phyloP scores from a whole-genome alignment of 2,329 filamentous ascomycete genomes.

The Pseudogymnoascus sp. region DNA sequence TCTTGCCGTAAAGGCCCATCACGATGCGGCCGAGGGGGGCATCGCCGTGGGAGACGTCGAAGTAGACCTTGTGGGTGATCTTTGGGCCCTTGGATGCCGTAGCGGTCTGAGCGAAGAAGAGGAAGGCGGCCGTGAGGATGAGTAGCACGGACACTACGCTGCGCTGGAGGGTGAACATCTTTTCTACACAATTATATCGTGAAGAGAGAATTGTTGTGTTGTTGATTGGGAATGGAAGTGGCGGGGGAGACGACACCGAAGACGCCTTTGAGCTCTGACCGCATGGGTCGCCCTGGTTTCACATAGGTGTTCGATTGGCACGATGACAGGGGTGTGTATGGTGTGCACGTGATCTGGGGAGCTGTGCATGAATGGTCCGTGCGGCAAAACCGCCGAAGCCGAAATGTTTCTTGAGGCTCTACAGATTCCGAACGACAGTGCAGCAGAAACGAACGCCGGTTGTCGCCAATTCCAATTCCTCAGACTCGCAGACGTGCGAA shows the following conservation, averaged over 20 bases:
- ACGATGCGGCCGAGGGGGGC: constrained; percentile 66
- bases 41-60: constrained; percentile 73
- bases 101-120: constrained; percentile 67
- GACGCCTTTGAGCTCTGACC: constrained; percentile 2
- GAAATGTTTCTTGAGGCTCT: constrained; percentile 6
- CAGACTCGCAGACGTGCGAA: neutral
- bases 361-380: neutral
- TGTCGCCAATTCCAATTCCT: neutral
- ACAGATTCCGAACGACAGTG: neutral
- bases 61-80: constrained; percentile 93
- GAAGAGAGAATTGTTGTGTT: constrained; percentile 11
- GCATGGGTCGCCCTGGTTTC: neutral
- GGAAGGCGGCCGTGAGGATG: constrained; percentile 64
- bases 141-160: constrained; percentile 65
- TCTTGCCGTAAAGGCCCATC: constrained; percentile 81
- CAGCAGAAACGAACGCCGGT: neutral
- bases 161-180: constrained; percentile 68
- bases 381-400: neutral
- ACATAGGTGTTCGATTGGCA: constrained; percentile 6
- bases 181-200: constrained; percentile 27
- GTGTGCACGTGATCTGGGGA: neutral
- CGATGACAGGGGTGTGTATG: neutral
- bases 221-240: constrained; percentile 10
- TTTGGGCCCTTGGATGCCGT: constrained; percentile 79
- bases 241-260: neutral